A percentile compares a stretch with the other conserved stretches of the same genome.
These are phyloP conservation scores for Phytophthora europaea DNA, from an alignment of 352 stramenopile genomes.

Conservation along the genomic window DNA sequence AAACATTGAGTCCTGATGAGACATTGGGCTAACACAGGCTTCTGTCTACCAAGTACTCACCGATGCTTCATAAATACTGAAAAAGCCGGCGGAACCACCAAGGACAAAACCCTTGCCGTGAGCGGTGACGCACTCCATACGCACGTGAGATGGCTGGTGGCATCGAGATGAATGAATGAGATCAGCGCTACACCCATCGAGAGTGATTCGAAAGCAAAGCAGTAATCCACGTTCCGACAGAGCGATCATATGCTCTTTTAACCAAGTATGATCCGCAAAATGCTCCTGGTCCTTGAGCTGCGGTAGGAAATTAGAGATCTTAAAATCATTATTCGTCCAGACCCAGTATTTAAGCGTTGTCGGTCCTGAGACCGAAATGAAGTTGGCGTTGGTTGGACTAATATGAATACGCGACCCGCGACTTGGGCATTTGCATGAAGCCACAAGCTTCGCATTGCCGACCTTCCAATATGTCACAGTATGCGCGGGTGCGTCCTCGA, in stretches of 20 bases:
- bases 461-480: constrained; percentile 88
- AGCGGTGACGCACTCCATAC: constrained; percentile 72
- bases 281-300: constrained; percentile 83
- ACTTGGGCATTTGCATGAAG: constrained; percentile 74
- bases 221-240: constrained; percentile 77
- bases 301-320: constrained; percentile 81
- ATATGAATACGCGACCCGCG: constrained; percentile 76
- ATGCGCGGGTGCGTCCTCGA: constrained; percentile 78
- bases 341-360: constrained; percentile 86
- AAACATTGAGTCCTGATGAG: not conserved
- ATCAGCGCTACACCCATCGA: constrained; percentile 65
- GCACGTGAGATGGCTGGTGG: constrained; percentile 74
- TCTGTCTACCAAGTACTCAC: constrained; percentile 29
- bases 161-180: constrained; percentile 74
- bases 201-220: constrained; percentile 67
- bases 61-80: constrained; percentile 81
- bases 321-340: constrained; percentile 83
- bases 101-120: constrained; percentile 83
- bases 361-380: constrained; percentile 80
- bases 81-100: constrained; percentile 75
- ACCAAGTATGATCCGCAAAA: constrained; percentile 85
- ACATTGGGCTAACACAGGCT: not conserved
- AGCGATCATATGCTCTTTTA: constrained; percentile 77
- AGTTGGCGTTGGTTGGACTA: constrained; percentile 72
- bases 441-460: constrained; percentile 78